Evolutionary conservation across 176 grass and related monocot species (phyloP).

Genomic region (Zoysia japonica): DNA sequence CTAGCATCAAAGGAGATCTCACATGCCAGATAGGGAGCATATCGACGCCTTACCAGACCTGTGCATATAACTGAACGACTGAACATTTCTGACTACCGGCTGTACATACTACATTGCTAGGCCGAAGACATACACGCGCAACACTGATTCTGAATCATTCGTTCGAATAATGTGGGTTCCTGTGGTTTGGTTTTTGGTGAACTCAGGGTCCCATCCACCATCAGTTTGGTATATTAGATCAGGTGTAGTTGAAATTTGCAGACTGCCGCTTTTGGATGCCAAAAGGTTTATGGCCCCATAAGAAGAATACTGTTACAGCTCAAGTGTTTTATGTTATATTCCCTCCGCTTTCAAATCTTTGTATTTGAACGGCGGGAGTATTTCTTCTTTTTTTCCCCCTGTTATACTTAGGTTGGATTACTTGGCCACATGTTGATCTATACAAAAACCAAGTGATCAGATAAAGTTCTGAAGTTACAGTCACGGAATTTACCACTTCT

Average conservation of each 20-base stretch:
- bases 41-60: slow-evolving; percentile 11
- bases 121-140: not conserved
- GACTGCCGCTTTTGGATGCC: slow-evolving; percentile 16
- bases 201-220: slow-evolving; percentile 5
- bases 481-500: not conserved
- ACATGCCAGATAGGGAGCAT: slow-evolving; percentile 26
- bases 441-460: slow-evolving; percentile 24
- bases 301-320: not conserved
- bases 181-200: slow-evolving; percentile 2
- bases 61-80: slow-evolving; percentile 37
- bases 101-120: slow-evolving; percentile 40
- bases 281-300: not conserved
- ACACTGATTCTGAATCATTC: slow-evolving; percentile 22
- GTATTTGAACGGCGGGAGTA: no score
- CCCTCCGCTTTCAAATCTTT: no score
- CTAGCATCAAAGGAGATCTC: slow-evolving; percentile 56
- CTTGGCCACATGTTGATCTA: slow-evolving; percentile 13
- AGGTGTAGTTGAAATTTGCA: not conserved
- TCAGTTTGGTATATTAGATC: not conserved
- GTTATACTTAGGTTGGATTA: slow-evolving; percentile 8
- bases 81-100: slow-evolving; percentile 17
- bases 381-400: not conserved
- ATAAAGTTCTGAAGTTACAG: slow-evolving; percentile 3
- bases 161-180: slow-evolving; percentile 23
- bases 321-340: not conserved